Base-by-base conservation (phyloP, 345 rosid genomes). In the Populus pruinosa region DNA sequence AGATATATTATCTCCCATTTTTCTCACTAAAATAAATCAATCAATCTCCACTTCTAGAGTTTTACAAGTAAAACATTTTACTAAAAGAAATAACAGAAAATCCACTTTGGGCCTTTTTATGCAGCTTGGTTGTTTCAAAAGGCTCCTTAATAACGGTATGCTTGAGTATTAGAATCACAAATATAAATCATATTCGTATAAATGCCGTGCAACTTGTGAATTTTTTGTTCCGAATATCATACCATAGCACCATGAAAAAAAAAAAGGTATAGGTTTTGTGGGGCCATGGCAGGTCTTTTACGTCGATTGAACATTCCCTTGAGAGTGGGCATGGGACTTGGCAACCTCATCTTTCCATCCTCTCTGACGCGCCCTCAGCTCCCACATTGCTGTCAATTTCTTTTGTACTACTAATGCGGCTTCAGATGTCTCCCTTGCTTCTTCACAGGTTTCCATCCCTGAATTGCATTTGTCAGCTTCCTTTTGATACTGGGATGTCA, bases 371-470 rank as follows among this genome's bases (percentile, higher is more conserved):
- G 99, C 98, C 83, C 97, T 89, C 38, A 36, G 35, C 84, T 92
- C 99, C 99, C 99, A 93, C 64, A 72, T 66, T 23, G 88, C 86
- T 3, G 94, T 91, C 67, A 90, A 69, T 79, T 90, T 96, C 96
- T 85, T 93, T 80, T 93, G 98, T 36, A 87, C 88, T 23, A 67
- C 89, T 77, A 92, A 82, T 43, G 93, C 87, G 21, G 85, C 88
- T 78, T 92, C 98, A 0, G 98, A 85, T 77, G 89, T 95, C 81
- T 95, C 99, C 84, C 99, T 84, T 9, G 98, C 95, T 84, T 88
- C 99, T 85, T 96, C 99, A 77, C 98, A 93, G 4, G 98, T 93
- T 86, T 92, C 99, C 98, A 96, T 93, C 61, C 98, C 99, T 0
- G 98, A 91, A 83, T 90, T 96, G 82, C 98, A 93, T 78, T 93